Evolutionary conservation across 495 filamentous ascomycete species (phyloP), one percentile per base, ranked within the genome.

Genomic region (Rhypophila decipiens): DNA sequence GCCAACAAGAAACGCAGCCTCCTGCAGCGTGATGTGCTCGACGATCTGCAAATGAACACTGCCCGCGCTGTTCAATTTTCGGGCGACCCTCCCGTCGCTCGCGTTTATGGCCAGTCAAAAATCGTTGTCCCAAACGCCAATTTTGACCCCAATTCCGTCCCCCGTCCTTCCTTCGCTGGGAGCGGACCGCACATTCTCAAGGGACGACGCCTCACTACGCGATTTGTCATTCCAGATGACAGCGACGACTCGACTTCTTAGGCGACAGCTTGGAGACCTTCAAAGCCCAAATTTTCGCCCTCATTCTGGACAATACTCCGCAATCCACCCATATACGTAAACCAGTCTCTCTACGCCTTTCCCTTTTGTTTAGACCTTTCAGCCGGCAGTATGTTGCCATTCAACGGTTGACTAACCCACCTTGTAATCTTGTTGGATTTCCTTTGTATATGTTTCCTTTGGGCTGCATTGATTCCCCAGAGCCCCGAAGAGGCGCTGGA

Each of bases 31-130:
- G 52, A 44, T 29, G 53, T 55, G 7, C 40, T 52, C 5, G 55
- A 65, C n/a, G 51, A 59, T 23, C 40, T 63, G 3, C 52, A 60
- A 19, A 61, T 64, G 57, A 59, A 62, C 46, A 61, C 53, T 1
- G 51, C 46, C 18, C 63, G 56, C 34, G 49, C 49, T 10, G 50
- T 67, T 42, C 40, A 57, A 5, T 49, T 61, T 39, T 48, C 55
- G 18, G 52, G 46, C 38, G 52, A 62, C 31, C 42, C 24, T 12
- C 46, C 54, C 10, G 31, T 58, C n/a, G 46, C 56, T 27, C 51
- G 51, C 15, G 47, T 56, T 24, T 50, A 56, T 22, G 46, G 41
- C 2, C 49, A 52, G 40, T 58, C 56, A 18, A 58, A 58, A 40
- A 50, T 56, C 20, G 56, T 52, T 10, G 42, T 47, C 4, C 52